Base-by-base conservation (phyloP, 129 eudicot species). In the Helianthus annuus region DNA sequence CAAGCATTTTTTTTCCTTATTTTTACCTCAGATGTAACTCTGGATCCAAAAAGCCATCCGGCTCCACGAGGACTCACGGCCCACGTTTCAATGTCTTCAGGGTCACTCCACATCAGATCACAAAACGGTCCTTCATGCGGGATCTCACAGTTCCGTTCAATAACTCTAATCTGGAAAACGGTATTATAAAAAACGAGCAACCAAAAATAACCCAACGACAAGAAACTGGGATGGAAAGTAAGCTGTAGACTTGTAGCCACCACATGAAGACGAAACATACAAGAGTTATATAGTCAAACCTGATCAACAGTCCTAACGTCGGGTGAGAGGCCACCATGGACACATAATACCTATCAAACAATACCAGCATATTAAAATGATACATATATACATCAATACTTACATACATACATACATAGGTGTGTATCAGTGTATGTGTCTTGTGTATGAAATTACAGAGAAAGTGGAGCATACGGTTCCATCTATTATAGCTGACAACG, bases 31-130 rank as follows among this genome's bases (percentile, higher is more conserved):
- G 97, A 78, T 32, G 99, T 94, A 66, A 94, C 99, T 73, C 99
- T 88, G 58, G 99, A 94, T 48, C 99, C 99, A 81, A 94, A 94
- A 65, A 94, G 96, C 99, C 97, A 94, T 56, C 99, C 99, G 36
- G 99, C 99, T 65, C 99, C 99, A 68, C 99, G 93, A 32, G 99
- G 99, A 72, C 99, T 94, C 56, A 94, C 99, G 4, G 99, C 97
- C 99, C 99, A 94, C 16, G 99, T 94, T 77, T 94, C 99, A 59
- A 94, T 94, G 73, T 94, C 99, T 90, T 94, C 99, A 78, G 99
- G 99, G 59, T 94, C 99, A 81, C 99, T 94, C 99, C 99, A 94
- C 99, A 94, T 94, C 22, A 94, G 85, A 72, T 94, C 99, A 83
- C 99, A 94, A 75, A 94, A 94, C 0, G 99, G 97, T 34, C 99